phyloP scores from a whole-genome alignment of 345 rosid genomes.

The Camelina hispida region DNA sequence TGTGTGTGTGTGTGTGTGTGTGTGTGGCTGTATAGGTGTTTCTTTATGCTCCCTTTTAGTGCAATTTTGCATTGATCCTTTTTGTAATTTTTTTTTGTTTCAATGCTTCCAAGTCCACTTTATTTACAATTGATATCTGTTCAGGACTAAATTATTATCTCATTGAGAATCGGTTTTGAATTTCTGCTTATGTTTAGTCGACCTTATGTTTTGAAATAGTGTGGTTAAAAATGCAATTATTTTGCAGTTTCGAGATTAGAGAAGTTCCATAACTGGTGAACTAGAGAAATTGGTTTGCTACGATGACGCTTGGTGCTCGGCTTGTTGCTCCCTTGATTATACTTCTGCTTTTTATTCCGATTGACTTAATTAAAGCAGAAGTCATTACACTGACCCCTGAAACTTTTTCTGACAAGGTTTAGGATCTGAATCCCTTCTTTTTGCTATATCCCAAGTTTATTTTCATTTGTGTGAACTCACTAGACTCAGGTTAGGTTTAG shows the following conservation, averaged over 20 bases:
- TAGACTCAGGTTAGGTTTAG: not conserved
- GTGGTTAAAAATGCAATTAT: not conserved
- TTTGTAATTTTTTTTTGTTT: constrained; percentile 3
- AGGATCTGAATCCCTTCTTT: constrained; percentile 4
- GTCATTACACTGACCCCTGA: constrained; percentile 85
- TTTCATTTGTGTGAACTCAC: constrained; percentile 2
- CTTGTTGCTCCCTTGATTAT: constrained; percentile 27
- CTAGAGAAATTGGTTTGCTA: not conserved
- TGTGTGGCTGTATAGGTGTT: not conserved
- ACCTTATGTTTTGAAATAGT: not conserved
- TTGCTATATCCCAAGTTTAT: not conserved
- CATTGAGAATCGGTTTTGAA: constrained; percentile 1
- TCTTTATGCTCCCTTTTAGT: not conserved
- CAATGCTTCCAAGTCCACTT: not conserved
- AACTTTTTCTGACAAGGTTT: constrained; percentile 97
- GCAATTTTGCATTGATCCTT: not conserved
- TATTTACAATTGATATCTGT: not conserved
- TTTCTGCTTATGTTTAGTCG: not conserved
- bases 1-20: not conserved
- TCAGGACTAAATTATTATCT: not conserved
- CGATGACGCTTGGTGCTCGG: constrained; percentile 38
- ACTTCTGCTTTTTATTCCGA: constrained; percentile 48
- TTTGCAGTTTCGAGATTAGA: not conserved
- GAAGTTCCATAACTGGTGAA: constrained; percentile 5
- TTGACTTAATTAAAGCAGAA: constrained; percentile 58